Percentiles rank a stretch among this genome's conserved stretches.
phyloP scores from a whole-genome alignment of 2,329 filamentous ascomycete species.

The Hypoxylon sp. region DNA sequence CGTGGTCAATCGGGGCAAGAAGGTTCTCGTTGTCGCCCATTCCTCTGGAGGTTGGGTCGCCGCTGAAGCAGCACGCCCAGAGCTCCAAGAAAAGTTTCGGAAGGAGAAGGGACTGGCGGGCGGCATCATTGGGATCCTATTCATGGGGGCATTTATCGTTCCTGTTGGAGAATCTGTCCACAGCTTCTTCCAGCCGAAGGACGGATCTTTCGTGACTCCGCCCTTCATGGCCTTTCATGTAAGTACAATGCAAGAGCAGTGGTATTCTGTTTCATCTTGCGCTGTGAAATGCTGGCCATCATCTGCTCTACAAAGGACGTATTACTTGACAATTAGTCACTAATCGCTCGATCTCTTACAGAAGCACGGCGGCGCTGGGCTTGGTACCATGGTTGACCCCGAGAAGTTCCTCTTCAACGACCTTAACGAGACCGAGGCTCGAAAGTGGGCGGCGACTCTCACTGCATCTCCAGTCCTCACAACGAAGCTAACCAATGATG shows the following conservation, averaged over 20 bases:
- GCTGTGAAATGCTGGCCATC: too few relatives aligned
- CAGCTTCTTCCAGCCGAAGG: conserved; percentile 53
- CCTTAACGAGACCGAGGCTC: conserved; percentile 44
- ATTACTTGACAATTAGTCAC: too few relatives aligned
- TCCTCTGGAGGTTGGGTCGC: conserved; percentile 56
- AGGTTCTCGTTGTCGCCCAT: conserved; percentile 53
- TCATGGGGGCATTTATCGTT: conserved; percentile 52
- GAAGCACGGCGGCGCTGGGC: conserved; percentile 42
- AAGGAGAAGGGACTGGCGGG: conserved; percentile 39
- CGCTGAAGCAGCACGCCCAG: conserved; percentile 51
- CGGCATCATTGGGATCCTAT: conserved; percentile 53
- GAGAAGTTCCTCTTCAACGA: conserved; percentile 53
- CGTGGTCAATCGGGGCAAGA: conserved; percentile 44
- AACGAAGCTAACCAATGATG: conserved; percentile 52
- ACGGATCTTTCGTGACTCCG: conserved; percentile 43
- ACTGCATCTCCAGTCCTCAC: conserved; percentile 51
- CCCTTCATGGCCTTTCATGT: conserved; percentile 53
- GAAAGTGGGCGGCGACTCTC: conserved; percentile 48
- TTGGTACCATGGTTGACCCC: conserved; percentile 48
- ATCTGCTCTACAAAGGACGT: too few relatives aligned
- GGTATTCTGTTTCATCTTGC: too few relatives aligned
- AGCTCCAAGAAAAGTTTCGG: conserved; percentile 49
- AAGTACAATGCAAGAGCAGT: conserved; percentile 11
- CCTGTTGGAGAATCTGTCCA: conserved; percentile 53
- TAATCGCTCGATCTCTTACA: conserved; percentile 10